Conservation (phyloP, 2,329 filamentous ascomycete genomes). For the Colletotrichum sp. region DNA sequence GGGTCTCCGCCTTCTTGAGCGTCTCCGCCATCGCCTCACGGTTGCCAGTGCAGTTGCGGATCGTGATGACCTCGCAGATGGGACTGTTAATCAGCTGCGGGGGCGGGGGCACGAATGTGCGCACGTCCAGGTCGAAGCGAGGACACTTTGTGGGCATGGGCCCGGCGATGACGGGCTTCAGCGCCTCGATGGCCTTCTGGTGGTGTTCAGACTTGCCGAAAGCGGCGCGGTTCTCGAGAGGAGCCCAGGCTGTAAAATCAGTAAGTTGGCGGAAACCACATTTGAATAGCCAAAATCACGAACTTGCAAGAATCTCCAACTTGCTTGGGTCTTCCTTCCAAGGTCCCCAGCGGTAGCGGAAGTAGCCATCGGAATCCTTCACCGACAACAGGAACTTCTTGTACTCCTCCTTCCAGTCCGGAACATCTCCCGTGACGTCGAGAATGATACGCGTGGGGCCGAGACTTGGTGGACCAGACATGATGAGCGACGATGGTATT, state of each 20-base stretch:
- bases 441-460: constrained; percentile 1
- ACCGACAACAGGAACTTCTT: constrained; percentile 8
- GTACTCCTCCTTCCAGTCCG: constrained; percentile 18
- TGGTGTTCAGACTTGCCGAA: constrained; percentile 9
- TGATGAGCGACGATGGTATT: not conserved
- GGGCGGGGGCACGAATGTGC: not conserved
- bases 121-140: not conserved
- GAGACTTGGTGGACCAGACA: not conserved
- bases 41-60: not conserved
- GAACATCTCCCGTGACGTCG: constrained; percentile 8
- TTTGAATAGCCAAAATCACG: not conserved
- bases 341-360: constrained; percentile 17
- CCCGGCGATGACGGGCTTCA: not conserved
- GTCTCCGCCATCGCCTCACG: not conserved
- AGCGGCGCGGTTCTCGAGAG: not conserved
- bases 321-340: constrained; percentile 12
- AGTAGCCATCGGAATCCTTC: constrained; percentile 9
- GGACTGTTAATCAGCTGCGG: constrained; percentile 15
- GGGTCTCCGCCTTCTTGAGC: not conserved
- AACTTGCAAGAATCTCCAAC: constrained; percentile 8
- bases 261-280: no score
- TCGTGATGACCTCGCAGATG: constrained; percentile 10
- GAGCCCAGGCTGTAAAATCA: not conserved
- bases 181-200: constrained; percentile 4
- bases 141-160: constrained; percentile 1